Conservation (phyloP, 2,329 filamentous ascomycete genomes). For the Parasarocladium wereldwijsianum region DNA sequence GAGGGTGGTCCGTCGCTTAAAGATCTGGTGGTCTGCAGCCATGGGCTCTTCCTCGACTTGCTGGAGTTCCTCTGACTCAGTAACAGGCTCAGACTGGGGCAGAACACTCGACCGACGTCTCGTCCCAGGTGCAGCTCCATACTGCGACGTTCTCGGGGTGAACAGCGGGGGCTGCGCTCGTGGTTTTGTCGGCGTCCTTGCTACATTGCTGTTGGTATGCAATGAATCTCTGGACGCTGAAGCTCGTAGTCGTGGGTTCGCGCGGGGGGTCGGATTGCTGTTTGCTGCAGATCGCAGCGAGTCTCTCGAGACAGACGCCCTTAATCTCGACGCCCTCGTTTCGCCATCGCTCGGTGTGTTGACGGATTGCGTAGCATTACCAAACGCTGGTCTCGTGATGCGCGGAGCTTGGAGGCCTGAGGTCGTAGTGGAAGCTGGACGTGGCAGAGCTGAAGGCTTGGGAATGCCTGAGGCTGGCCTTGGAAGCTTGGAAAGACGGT, state of each 20-base stretch:
- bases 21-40: constrained; percentile 11
- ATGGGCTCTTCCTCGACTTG: constrained; percentile 9
- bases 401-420: constrained; percentile 5
- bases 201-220: constrained; percentile 6
- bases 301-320: constrained; percentile 23
- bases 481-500: constrained; percentile 22
- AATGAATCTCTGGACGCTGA: constrained; percentile 10
- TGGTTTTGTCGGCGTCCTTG: constrained; percentile 6
- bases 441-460: constrained; percentile 13
- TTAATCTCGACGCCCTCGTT: constrained; percentile 24
- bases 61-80: constrained; percentile 12
- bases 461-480: constrained; percentile 17
- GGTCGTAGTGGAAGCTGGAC: constrained; percentile 11
- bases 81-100: constrained; percentile 10
- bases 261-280: constrained; percentile 9
- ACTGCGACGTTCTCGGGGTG: constrained; percentile 7
- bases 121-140: constrained; percentile 4
- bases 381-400: constrained; percentile 7
- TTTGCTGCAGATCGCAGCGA: constrained; percentile 16
- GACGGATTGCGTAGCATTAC: constrained; percentile 10
- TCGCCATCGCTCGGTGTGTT: constrained; percentile 11
- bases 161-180: constrained; percentile 8
- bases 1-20: constrained; percentile 14
- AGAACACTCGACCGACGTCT: constrained; percentile 7
- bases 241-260: constrained; percentile 7